A percentile compares a stretch with the other conserved stretches of the same genome.
Conservation (phyloP, 768 basidiomycete species). For the Pulveroboletus sp. region DNA sequence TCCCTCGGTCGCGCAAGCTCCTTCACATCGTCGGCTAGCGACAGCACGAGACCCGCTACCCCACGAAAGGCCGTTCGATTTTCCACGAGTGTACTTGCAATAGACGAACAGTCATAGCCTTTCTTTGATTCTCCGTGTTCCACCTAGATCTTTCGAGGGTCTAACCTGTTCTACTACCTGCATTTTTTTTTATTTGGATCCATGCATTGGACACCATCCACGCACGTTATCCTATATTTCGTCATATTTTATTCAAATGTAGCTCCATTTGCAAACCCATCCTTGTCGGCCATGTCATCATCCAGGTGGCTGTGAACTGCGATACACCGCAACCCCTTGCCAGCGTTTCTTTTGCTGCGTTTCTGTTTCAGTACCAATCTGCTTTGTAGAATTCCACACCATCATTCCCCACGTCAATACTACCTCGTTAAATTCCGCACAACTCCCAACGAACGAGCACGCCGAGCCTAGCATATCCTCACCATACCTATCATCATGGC, state of each 20-base stretch:
- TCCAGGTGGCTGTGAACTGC: slow-evolving; percentile 27
- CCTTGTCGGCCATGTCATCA: slow-evolving; percentile 17
- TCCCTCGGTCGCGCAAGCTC: slow-evolving; percentile 34
- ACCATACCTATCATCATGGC: slow-evolving; percentile 47
- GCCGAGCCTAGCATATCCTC: neutral
- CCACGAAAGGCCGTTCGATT: slow-evolving; percentile 65
- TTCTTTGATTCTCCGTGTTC: neutral
- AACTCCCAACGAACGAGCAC: neutral
- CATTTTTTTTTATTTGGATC: slow-evolving; percentile 24
- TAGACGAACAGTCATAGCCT: slow-evolving; percentile 21
- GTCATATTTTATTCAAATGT: slow-evolving; percentile 30
- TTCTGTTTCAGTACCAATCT: slow-evolving; percentile 6
- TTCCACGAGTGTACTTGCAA: slow-evolving; percentile 41
- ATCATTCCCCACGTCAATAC: neutral
- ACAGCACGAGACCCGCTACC: slow-evolving; percentile 38
- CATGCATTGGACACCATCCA: slow-evolving; percentile 17
- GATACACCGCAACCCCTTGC: neutral
- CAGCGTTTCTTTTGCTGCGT: neutral
- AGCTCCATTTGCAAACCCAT: slow-evolving; percentile 18
- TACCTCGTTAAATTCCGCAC: neutral
- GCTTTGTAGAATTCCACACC: neutral
- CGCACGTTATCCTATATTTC: slow-evolving; percentile 22
- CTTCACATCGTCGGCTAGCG: slow-evolving; percentile 31
- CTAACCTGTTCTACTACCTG: slow-evolving; percentile 14
- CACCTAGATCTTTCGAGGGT: slow-evolving; percentile 3